Conservation (phyloP, 371 early-diverging fungal genomes). For the Haplosporangium sp. region DNA sequence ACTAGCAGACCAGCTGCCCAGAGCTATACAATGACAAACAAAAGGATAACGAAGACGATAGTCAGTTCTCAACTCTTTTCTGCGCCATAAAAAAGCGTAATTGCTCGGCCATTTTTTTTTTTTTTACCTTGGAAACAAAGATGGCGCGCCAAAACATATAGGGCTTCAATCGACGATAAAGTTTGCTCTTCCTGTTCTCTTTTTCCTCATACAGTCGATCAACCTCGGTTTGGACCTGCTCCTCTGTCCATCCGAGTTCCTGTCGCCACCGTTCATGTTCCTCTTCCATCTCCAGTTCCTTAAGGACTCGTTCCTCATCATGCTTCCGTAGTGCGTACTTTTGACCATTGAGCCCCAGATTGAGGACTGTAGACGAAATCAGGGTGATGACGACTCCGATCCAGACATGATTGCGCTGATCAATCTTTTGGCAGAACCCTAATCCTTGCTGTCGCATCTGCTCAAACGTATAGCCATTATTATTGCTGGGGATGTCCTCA, state of each 20-base stretch:
- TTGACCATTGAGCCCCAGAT: constrained; percentile 90
- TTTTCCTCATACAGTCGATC: constrained; percentile 43
- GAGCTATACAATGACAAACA: constrained; percentile 24
- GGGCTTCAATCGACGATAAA: constrained; percentile 41
- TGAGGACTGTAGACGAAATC: constrained; percentile 77
- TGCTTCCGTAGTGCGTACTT: constrained; percentile 80
- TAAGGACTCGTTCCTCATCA: constrained; percentile 55
- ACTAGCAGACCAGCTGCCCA: constrained; percentile 77
- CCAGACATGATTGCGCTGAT: constrained; percentile 63
- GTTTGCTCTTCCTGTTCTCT: constrained; percentile 32
- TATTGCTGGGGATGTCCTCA: constrained; percentile 4
- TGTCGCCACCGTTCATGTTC: constrained; percentile 38
- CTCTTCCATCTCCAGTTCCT: constrained; percentile 40
- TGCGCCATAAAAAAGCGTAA: neutral
- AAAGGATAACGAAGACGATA: neutral
- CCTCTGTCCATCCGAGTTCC: constrained; percentile 38
- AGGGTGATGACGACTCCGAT: constrained; percentile 82
- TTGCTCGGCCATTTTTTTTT: neutral
- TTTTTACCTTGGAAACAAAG: constrained; percentile 50
- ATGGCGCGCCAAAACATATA: constrained; percentile 45
- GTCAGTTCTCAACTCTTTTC: no score
- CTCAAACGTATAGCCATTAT: constrained; percentile 18
- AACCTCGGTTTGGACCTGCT: constrained; percentile 39
- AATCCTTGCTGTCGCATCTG: constrained; percentile 32
- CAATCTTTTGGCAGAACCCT: constrained; percentile 57